These are phyloP conservation scores for Coccomyxa subellipsoidea DNA, from an alignment of 163 green algal genomes.

Conservation along the genomic window DNA sequence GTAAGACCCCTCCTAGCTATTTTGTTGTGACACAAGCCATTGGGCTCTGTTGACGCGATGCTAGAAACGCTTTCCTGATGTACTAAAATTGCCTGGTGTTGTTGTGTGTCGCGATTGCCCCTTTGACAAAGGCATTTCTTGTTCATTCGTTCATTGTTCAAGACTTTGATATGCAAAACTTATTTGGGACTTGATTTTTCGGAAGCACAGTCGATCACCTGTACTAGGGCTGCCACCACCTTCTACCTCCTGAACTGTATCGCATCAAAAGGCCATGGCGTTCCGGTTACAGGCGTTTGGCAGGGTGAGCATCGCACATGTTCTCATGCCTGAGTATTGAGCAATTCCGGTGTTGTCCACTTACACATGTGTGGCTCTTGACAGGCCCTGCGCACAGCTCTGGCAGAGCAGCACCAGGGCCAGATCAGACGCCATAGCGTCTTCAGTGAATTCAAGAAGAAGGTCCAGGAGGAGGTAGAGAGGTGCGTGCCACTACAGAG, in stretches of 20 bases:
- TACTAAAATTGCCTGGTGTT: no score
- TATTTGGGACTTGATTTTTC: no score
- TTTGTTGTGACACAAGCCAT: no score
- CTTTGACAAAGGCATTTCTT: no score
- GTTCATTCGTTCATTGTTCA: no score
- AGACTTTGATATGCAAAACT: no score
- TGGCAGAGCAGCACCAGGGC: background rate
- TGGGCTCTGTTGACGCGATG: no score
- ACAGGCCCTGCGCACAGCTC: background rate
- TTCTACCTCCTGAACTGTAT: background rate
- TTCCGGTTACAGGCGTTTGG: background rate
- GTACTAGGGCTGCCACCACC: background rate
- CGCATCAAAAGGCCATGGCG: background rate
- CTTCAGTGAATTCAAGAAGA: constrained; percentile 5
- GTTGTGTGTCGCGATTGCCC: no score
- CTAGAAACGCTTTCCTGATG: no score
- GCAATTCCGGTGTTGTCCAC: background rate
- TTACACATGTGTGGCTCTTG: background rate
- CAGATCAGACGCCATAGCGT: background rate
- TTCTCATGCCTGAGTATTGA: background rate
- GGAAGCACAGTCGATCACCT: no score
- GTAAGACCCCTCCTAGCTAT: no score
- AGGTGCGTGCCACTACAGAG: background rate
- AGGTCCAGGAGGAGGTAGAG: background rate
- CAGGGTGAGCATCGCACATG: background rate